A percentile compares a stretch with the other conserved stretches of the same genome.
phyloP scores from a whole-genome alignment of 306 rosid genomes.

The Sphenostylis stenocarpa region DNA sequence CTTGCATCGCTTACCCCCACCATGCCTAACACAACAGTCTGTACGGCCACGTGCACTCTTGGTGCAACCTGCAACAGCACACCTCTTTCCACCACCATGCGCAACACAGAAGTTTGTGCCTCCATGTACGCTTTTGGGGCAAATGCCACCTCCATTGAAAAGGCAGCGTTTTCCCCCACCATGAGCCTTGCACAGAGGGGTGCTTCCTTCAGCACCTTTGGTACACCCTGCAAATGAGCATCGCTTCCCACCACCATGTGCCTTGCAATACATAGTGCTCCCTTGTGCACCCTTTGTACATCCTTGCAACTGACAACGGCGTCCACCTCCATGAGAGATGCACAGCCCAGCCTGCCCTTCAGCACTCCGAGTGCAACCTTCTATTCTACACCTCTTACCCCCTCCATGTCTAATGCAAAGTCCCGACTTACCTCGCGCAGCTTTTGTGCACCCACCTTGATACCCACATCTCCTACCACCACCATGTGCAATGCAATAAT shows the following conservation, averaged over 20 bases:
- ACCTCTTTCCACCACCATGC: slow-evolving; percentile 99
- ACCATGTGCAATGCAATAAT: slow-evolving; percentile 93
- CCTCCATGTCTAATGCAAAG: slow-evolving; percentile 99
- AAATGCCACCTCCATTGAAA: slow-evolving; percentile 90
- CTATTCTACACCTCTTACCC: slow-evolving; percentile 85
- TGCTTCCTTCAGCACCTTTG: slow-evolving; percentile 99
- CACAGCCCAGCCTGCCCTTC: slow-evolving; percentile 98
- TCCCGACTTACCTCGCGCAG: slow-evolving; percentile 97
- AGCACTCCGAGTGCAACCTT: slow-evolving; percentile 88
- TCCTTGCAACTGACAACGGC: slow-evolving; percentile 70
- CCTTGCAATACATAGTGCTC: slow-evolving; percentile 94
- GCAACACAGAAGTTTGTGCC: slow-evolving; percentile 97
- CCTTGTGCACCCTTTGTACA: slow-evolving; percentile 97
- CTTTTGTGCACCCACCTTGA: slow-evolving; percentile 76
- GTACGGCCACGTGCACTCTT: slow-evolving; percentile 99
- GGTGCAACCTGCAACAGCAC: slow-evolving; percentile 84
- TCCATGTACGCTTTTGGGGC: slow-evolving; percentile 97
- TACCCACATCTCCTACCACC: slow-evolving; percentile 89
- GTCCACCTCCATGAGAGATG: slow-evolving; percentile 98
- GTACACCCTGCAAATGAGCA: slow-evolving; percentile 85
- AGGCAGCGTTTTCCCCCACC: slow-evolving; percentile 99
- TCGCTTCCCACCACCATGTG: slow-evolving; percentile 99
- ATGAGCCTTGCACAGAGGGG: slow-evolving; percentile 97
- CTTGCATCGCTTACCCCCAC: slow-evolving; percentile 95
- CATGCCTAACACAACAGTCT: slow-evolving; percentile 93